These are phyloP conservation scores for Fusarium marasasianum DNA, from an alignment of 2,329 filamentous ascomycete genomes.

Conservation along the genomic window DNA sequence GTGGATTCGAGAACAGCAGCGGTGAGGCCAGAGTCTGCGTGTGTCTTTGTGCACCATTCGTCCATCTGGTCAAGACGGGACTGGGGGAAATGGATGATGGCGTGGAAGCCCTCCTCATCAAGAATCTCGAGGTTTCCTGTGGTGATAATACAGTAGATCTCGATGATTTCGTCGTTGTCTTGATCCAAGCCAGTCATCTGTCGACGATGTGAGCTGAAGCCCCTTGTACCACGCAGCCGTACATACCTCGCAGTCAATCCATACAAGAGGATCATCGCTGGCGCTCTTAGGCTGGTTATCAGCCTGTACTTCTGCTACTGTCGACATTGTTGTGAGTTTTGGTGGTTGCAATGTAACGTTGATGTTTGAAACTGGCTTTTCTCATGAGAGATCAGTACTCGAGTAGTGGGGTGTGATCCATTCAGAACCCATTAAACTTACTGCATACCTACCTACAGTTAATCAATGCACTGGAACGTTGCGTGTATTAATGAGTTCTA, in stretches of 20 bases:
- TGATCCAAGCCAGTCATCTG: constrained; percentile 86
- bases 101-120: constrained; percentile 81
- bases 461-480: constrained; percentile 44
- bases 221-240: constrained; percentile 6
- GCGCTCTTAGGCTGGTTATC: constrained; percentile 40
- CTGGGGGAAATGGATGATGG: constrained; percentile 77
- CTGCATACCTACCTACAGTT: neutral
- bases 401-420: constrained; percentile 22
- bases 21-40: constrained; percentile 83
- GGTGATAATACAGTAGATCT: constrained; percentile 92
- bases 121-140: constrained; percentile 79
- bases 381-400: constrained; percentile 17
- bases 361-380: neutral
- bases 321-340: constrained; percentile 22
- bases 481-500: constrained; percentile 38
- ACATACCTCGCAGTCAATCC: constrained; percentile 76
- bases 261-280: constrained; percentile 73
- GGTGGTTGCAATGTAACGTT: constrained; percentile 28
- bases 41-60: constrained; percentile 86
- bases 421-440: constrained; percentile 15
- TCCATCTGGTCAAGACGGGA: constrained; percentile 81
- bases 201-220: constrained; percentile 17
- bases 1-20: constrained; percentile 77
- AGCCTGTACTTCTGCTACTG: constrained; percentile 15
- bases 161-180: constrained; percentile 84